Evolutionary conservation across 2,329 filamentous ascomycete genomes (phyloP).

Genomic region (Dothideomycetes sp.): DNA sequence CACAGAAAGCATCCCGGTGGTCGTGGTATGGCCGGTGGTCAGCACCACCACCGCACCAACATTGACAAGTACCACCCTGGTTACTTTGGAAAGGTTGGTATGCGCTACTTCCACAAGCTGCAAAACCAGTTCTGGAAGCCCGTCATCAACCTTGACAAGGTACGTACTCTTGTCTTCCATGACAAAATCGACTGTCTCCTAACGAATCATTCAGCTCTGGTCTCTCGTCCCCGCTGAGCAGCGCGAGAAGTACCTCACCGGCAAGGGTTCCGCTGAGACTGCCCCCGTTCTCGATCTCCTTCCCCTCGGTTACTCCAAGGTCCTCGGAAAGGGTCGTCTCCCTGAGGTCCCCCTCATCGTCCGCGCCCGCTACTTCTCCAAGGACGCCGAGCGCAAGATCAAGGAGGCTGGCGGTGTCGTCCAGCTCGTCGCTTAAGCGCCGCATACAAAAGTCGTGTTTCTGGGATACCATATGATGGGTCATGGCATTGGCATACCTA

Average conservation of each 20-base stretch:
- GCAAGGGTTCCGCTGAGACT: slow-evolving; percentile 81
- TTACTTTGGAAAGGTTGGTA: slow-evolving; percentile 83
- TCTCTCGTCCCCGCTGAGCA: slow-evolving; percentile 86
- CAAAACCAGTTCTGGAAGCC: slow-evolving; percentile 98
- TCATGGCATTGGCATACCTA: too few species aligned
- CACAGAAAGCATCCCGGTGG: slow-evolving; percentile 81
- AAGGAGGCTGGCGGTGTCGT: slow-evolving; percentile 92
- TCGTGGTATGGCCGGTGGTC: slow-evolving; percentile 89
- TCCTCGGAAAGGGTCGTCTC: slow-evolving; percentile 95
- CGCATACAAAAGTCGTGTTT: too few species aligned
- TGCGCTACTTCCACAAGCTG: slow-evolving; percentile 79
- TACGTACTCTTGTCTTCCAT: not conserved
- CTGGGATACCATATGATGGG: too few species aligned
- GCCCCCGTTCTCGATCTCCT: slow-evolving; percentile 97
- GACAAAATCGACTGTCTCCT: not conserved
- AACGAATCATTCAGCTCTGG: slow-evolving; percentile 62
- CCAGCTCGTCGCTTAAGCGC: slow-evolving; percentile 77
- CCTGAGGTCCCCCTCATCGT: slow-evolving; percentile 90
- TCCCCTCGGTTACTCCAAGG: slow-evolving; percentile 93
- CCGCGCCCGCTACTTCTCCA: slow-evolving; percentile 88
- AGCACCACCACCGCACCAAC: slow-evolving; percentile 96
- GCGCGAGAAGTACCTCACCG: slow-evolving; percentile 78
- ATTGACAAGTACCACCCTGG: slow-evolving; percentile 90
- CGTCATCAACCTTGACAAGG: slow-evolving; percentile 60
- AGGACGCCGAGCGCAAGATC: slow-evolving; percentile 97